Base-by-base conservation (phyloP, 495 filamentous ascomycete genomes). In the Neurospora discreta region DNA sequence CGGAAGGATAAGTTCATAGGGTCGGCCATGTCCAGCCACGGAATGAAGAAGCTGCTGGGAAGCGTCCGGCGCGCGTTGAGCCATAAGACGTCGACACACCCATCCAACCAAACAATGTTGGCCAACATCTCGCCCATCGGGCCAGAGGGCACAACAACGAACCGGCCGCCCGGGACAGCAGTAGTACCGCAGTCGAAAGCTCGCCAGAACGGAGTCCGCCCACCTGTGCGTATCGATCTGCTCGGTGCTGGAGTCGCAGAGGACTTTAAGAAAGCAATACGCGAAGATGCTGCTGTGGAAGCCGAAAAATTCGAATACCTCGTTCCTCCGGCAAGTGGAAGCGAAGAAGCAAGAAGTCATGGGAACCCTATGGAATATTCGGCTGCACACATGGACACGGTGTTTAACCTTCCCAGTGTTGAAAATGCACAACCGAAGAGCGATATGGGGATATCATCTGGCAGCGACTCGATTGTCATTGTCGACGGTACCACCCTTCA, bases 51-150 rank as follows among this genome's bases (percentile, higher is more conserved):
- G 74, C 84, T 98, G 3, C 85, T 99, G 65, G 94, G 94, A 1
- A 93, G 91, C 73, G 92, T 98, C 41, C 90, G 92, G 58, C 91
- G 95, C 42, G 95, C 90, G n/a, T 79, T 98, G 68, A 92, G 94
- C 75, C 92, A 87, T 46, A 91, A 89, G 41, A 83, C 84, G 10
- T 81, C 82, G 4, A 82, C 81, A 2, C 15, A 65, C 18, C 52
- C 23, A 65, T 65, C 52, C 26, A 65, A 33, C 26, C 85, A 86
- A 41, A 83, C 78, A n/a, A 80, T 78, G 52, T 82, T 82, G 67
- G 82, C 84, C 74, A 82, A 84, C 71, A 84, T 87, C 38, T 83
- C 83, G 39, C 84, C 84, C 16, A 81, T 86, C 71, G 85, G 85
- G 13, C 80, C 86, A 26, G 79, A 81, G 70, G 84, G 85, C 15